These are phyloP conservation scores for Aspergillus tamarii DNA, from an alignment of 2,329 filamentous ascomycete species.

Conservation along the genomic window DNA sequence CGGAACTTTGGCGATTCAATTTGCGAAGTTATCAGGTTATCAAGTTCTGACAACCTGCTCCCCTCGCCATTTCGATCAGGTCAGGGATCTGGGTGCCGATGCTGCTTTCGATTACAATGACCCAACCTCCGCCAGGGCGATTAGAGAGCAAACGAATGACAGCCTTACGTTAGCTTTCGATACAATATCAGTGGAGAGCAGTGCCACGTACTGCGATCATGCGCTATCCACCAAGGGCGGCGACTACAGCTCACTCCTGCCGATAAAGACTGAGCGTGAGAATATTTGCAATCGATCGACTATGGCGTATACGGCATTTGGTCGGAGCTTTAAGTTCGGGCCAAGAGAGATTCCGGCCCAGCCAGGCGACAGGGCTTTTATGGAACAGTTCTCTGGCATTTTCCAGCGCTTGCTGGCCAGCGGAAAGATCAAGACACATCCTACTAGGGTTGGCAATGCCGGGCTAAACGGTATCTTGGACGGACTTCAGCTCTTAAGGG, in stretches of 20 bases:
- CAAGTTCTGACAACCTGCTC: constrained; percentile 38
- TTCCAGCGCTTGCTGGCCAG: constrained; percentile 45
- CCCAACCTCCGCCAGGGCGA: constrained; percentile 24
- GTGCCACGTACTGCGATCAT: constrained; percentile 34
- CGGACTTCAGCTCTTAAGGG: constrained; percentile 47
- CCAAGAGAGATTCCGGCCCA: constrained; percentile 32
- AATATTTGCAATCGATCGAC: constrained; percentile 35
- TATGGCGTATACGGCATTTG: constrained; percentile 37
- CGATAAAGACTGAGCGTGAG: constrained; percentile 26
- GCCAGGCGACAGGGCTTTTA: constrained; percentile 47
- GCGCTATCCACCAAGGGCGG: constrained; percentile 35
- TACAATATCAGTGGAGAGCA: constrained; percentile 32
- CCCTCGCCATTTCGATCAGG: constrained; percentile 35
- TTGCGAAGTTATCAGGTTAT: constrained; percentile 40
- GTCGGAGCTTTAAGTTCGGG: constrained; percentile 34
- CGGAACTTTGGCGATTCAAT: constrained; percentile 42
- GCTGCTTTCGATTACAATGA: constrained; percentile 38
- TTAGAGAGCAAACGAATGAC: constrained; percentile 34
- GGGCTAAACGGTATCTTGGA: constrained; percentile 51
- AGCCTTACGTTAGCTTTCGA: constrained; percentile 39
- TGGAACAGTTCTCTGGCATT: constrained; percentile 44
- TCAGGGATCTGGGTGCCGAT: constrained; percentile 37
- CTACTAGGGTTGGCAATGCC: constrained; percentile 40
- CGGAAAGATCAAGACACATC: constrained; percentile 50
- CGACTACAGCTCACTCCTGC: constrained; percentile 32